Base-by-base conservation (phyloP, 192 early-diverging fungal species). In the Backusella sp. region DNA sequence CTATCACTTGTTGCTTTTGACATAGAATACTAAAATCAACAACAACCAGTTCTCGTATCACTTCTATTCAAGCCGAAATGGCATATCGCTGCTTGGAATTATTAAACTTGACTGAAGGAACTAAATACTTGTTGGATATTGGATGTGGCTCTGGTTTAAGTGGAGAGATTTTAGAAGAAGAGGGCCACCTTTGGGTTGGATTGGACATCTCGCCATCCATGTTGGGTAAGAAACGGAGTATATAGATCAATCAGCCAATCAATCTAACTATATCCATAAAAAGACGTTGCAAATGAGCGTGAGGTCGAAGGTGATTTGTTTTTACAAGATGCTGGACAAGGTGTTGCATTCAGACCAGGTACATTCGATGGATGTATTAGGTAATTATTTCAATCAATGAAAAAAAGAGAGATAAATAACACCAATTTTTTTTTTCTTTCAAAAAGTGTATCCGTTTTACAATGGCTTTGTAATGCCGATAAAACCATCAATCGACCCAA, bases 401-500 rank as follows among this genome's bases (percentile, higher is more conserved):
- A 28, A 23, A 35, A 42, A 23, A 19, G 17, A 67, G 19, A 35
- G 7, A 32, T 2, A n/a, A 17, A 56, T n/a, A 67, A 73, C 4
- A 12, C 37, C 9, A 67, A 14, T 1, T 23, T 19, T n/a, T 41
- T 23, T 9, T 11, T n/a, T 26, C 23, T 9, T 11, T 11, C 4
- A 44, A n/a, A 36, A 66, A 94, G 92, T 78, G 90, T 99, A 46
- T 99, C 98, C 0, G 97, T 97, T 5, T 79, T 99, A 35, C 98
- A 99, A 83, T 99, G 97, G 98, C 90, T 99, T 32, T 99, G 97
- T 79, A 99, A 99, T 80, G 97, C 98, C 7, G 98, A 99, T 86
- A 94, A 94, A 77, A 80, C 86, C n/a, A 90, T 90, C 74, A 93
- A 99, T 79, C 86, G 89, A 69, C 98, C 98, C 26, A 89, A 92